phyloP scores from a whole-genome alignment of 768 basidiomycete species.

The Boletus reticuloceps region DNA sequence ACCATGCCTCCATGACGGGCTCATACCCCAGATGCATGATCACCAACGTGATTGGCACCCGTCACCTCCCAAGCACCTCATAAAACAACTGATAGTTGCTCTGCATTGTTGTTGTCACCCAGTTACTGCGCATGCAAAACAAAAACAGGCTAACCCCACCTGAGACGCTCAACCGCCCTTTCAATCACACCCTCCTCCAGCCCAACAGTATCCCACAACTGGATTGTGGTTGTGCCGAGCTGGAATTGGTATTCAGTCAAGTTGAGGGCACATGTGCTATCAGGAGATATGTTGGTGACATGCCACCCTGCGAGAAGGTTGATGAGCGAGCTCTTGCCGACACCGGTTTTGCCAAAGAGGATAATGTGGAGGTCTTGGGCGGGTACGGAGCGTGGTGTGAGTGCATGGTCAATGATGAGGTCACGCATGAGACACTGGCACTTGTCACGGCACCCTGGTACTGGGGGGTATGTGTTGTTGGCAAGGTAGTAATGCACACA shows the following conservation, averaged over 20 bases:
- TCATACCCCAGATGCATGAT: slow-evolving; percentile 39
- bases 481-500: slow-evolving; percentile 23
- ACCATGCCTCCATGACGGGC: slow-evolving; percentile 31
- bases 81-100: slow-evolving; percentile 36
- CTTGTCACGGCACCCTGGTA: slow-evolving; percentile 17
- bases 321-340: slow-evolving; percentile 32
- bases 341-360: slow-evolving; percentile 41
- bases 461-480: slow-evolving; percentile 15
- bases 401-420: slow-evolving; percentile 21
- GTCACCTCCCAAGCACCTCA: slow-evolving; percentile 37
- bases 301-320: slow-evolving; percentile 39
- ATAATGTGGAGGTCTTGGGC: slow-evolving; percentile 30
- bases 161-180: slow-evolving; percentile 18
- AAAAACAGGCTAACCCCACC: slow-evolving; percentile 31
- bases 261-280: slow-evolving; percentile 34
- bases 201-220: slow-evolving; percentile 34
- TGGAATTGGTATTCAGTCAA: slow-evolving; percentile 25
- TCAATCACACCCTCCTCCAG: slow-evolving; percentile 32
- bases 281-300: slow-evolving; percentile 22
- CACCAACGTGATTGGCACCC: slow-evolving; percentile 39
- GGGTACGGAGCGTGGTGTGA: slow-evolving; percentile 17
- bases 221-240: slow-evolving; percentile 20
- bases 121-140: slow-evolving; percentile 32
- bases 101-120: slow-evolving; percentile 27
- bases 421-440: slow-evolving; percentile 25